Conservation (phyloP, 2,329 filamentous ascomycete genomes). For the Falciphora oryzae region DNA sequence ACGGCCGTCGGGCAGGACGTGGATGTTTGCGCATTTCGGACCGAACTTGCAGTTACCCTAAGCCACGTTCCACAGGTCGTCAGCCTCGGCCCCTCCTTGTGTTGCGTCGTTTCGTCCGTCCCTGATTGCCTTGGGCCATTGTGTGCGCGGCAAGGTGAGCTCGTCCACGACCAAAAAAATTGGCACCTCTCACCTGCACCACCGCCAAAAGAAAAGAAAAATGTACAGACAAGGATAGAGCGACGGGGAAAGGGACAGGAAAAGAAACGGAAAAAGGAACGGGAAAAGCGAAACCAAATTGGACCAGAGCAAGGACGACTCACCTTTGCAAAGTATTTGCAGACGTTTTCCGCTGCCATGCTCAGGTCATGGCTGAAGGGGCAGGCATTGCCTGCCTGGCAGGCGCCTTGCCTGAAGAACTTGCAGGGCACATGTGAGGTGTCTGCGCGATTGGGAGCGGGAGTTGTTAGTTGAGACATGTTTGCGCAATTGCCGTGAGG, state of each 20-base stretch:
- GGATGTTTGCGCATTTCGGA: slow-evolving; percentile 93
- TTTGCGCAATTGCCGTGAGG: not conserved
- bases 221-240: no score
- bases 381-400: slow-evolving; percentile 92
- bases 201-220: no score
- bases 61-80: slow-evolving; percentile 20
- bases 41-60: slow-evolving; percentile 99
- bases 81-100: slow-evolving; percentile 12
- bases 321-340: slow-evolving; percentile 99
- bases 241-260: no score
- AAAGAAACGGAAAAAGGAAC: no score
- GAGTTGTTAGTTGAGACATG: slow-evolving; percentile 13
- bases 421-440: slow-evolving; percentile 98
- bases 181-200: no score
- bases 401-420: slow-evolving; percentile 95
- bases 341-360: slow-evolving; percentile 77
- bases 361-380: slow-evolving; percentile 94
- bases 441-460: slow-evolving; percentile 49
- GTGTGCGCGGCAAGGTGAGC: not conserved
- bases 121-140: not conserved
- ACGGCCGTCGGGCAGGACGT: slow-evolving; percentile 88
- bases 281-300: not conserved
- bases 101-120: not conserved
- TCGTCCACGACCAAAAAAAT: no score
- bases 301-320: not conserved